Evolutionary conservation across 2,329 filamentous ascomycete genomes (phyloP), one percentile per base, ranked within the genome.

Genomic region (Phialocephala subalpina): DNA sequence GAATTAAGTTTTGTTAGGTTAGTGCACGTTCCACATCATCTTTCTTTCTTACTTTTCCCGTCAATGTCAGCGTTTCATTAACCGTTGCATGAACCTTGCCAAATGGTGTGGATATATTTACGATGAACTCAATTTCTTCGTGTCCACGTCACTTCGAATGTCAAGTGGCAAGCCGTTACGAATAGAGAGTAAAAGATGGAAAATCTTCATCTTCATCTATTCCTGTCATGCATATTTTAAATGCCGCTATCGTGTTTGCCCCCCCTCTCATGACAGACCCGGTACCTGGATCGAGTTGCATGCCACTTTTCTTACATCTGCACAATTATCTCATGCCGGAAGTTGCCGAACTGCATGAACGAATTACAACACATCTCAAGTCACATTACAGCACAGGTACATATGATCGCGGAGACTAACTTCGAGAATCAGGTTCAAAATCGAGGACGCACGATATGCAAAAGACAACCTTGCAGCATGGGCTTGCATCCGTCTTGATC

Each of bases 401-500:
- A 22, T 22, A 2, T 11, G 7, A 49, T 49, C 7, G n/a, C 40
- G 11, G n/a, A 52, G 20, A 60, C 60, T 64, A 27, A 61, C 33
- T 27, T 35, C 12, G 35, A 36, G 22, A 25, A 60, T 14, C 56
- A 78, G 76, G 58, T 92, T 98, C 82, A 93, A 97, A 73, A 84
- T 98, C 71, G 91, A 94, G 78, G 93, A 98, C 77, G 91, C 97
- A 72, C 91, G 95, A 78, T 87, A 94, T 70, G 89, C 90, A 3
- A 85, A 86, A 68, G 94, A 98, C 74, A 86, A 91, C 66, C 79
- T 97, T 64, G 90, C 93, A 12, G 93, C 91, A 2, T 98, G 96
- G 96, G 89, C 92, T 1, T 97, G 94, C 75, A 90, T 97, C 72
- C 86, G 94, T 45, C 86, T 98, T 25, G 94, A 97, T 79, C 86